A percentile compares a stretch with the other conserved stretches of the same genome.
These are phyloP conservation scores for Thelonectria rubi DNA, from an alignment of 2,329 filamentous ascomycete species.

Conservation along the genomic window DNA sequence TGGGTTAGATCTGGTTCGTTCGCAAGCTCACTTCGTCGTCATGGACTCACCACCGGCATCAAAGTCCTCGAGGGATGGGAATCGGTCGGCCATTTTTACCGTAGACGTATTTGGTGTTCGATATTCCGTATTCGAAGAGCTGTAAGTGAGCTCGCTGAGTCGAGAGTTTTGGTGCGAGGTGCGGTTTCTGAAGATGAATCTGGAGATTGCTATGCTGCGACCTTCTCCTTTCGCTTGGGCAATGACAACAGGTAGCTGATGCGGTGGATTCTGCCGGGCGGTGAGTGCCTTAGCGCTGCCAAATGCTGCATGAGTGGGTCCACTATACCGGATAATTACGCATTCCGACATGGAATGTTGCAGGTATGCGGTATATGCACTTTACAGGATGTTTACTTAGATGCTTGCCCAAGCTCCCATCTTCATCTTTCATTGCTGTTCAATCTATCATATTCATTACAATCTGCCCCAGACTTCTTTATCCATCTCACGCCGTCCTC, in stretches of 20 bases:
- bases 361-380: constrained; percentile 36
- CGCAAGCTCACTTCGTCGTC: constrained; percentile 22
- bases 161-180: constrained; percentile 13
- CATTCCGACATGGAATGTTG: constrained; percentile 31
- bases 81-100: constrained; percentile 75
- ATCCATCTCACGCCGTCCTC: constrained; percentile 30
- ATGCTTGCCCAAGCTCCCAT: constrained; percentile 36
- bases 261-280: constrained; percentile 50
- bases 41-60: constrained; percentile 67
- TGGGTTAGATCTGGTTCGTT: constrained; percentile 31
- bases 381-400: constrained; percentile 36
- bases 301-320: constrained; percentile 24
- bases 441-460: constrained; percentile 33
- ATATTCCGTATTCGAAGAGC: constrained; percentile 3
- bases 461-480: constrained; percentile 31
- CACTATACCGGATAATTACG: constrained; percentile 34
- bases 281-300: constrained; percentile 35
- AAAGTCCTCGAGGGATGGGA: constrained; percentile 82
- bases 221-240: constrained; percentile 44
- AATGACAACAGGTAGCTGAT: constrained; percentile 41
- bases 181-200: constrained; percentile 24
- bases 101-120: neutral
- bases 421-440: constrained; percentile 36
- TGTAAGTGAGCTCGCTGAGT: neutral
- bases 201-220: constrained; percentile 34